Evolutionary conservation across 129 eudicot genomes (phyloP).

Genomic region (Lactuca saligna): DNA sequence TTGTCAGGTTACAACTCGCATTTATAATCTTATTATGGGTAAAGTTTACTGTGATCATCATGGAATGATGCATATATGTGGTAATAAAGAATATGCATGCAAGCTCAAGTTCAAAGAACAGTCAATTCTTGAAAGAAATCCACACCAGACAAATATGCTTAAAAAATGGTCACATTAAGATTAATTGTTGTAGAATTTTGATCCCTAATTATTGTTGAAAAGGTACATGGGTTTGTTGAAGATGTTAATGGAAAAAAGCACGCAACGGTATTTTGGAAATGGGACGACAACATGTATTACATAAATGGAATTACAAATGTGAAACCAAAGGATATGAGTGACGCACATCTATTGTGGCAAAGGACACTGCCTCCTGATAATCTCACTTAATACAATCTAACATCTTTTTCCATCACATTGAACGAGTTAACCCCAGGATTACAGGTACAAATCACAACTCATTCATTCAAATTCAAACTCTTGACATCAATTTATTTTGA

Average conservation of each 20-base stretch:
- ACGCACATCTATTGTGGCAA: slow-evolving; percentile 59
- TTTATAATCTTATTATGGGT: slow-evolving; percentile 80
- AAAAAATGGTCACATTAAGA: too few relatives aligned
- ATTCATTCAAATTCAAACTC: neutral
- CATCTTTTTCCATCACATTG: slow-evolving; percentile 77
- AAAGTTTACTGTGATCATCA: slow-evolving; percentile 88
- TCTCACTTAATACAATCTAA: slow-evolving; percentile 75
- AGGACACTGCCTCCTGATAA: slow-evolving; percentile 59
- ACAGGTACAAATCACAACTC: slow-evolving; percentile 53
- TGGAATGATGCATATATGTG: slow-evolving; percentile 75
- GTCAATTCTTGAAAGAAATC: slow-evolving; percentile 75
- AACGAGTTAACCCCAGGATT: slow-evolving; percentile 85
- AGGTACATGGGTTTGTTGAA: slow-evolving; percentile 77
- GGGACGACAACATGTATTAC: slow-evolving; percentile 76
- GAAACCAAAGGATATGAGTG: slow-evolving; percentile 48
- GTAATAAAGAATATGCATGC: slow-evolving; percentile 77
- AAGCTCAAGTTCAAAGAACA: slow-evolving; percentile 85
- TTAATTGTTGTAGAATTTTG: neutral
- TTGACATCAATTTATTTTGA: slow-evolving; percentile 11
- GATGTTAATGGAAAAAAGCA: slow-evolving; percentile 40
- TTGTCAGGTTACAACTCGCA: slow-evolving; percentile 86
- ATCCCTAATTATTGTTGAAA: slow-evolving; percentile 18
- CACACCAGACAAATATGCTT: too few relatives aligned
- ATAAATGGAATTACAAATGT: slow-evolving; percentile 45
- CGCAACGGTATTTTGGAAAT: slow-evolving; percentile 49